Base-by-base conservation (phyloP, 164 flowering plant species). In the Cinnamomum chago region DNA sequence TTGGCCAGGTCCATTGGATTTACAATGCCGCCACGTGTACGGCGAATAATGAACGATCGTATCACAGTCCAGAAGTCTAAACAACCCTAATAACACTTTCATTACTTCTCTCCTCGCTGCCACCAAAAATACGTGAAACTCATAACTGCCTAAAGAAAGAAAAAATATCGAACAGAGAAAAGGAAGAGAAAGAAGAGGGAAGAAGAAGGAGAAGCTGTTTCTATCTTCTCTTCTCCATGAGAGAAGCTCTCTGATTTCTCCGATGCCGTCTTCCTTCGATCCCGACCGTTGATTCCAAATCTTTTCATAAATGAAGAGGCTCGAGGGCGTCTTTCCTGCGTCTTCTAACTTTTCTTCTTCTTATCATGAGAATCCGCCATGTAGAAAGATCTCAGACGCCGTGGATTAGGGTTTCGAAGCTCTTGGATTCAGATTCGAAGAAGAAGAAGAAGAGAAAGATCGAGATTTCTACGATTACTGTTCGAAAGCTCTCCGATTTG, bases 41-140 rank as follows among this genome's bases (percentile, higher is more conserved):
- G 58, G 58, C 5, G 35, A 30, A 30, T 13, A 13, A 17, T 52
- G 18, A 52, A 13, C 17, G 18, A 52, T 13, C 58, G 18, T 52
- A 52, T 52, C 1, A 30, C 35, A 30, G 18, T 24, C 35, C 35
- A 30, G 35, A 30, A 30, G 35, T 30, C 35, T 4, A 4, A 4
- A 30, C 35, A 30, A 30, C 35, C 35, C 35, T 30, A 30, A 30
- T 52, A 25, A 9, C 23, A 22, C 75, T 72, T 62, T 50, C 55
- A 40, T 50, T 47, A 58, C 30, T 50, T 65, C 62, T 65, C 23
- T 14, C 79, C 72, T 62, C 80, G 65, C 35, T 5, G 5, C 35
- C 35, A 68, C 83, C 72, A 68, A 72, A 74, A 62, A 27, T 71
- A 72, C 81, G 68, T 73, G 77, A 76, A 47, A 67, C 27, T 30